phyloP scores from a whole-genome alignment of 75 land plant species.

The Picea sitchensis region DNA sequence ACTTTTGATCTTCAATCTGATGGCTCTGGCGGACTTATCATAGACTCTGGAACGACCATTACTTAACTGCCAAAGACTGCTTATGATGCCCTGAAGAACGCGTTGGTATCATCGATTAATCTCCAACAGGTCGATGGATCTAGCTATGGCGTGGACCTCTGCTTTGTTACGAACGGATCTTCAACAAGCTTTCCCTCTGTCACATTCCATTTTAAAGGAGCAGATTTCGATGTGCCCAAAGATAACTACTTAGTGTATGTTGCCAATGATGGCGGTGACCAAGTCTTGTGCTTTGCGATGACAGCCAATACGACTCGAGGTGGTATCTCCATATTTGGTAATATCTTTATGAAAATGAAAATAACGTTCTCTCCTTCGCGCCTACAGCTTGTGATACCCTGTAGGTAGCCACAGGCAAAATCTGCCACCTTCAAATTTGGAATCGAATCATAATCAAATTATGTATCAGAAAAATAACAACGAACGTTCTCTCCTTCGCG shows the following conservation, averaged over 20 bases:
- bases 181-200: constrained; percentile 5
- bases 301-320: background rate
- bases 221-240: constrained; percentile 15
- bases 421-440: no score
- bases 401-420: background rate
- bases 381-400: background rate
- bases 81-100: constrained; percentile 8
- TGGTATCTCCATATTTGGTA: constrained; percentile 16
- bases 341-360: background rate
- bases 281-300: constrained; percentile 18
- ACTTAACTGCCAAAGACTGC: constrained; percentile 15
- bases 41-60: constrained; percentile 32
- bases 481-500: no score
- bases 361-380: background rate
- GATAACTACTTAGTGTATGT: constrained; percentile 13
- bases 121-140: background rate
- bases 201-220: constrained; percentile 20
- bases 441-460: no score
- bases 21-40: constrained; percentile 27
- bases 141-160: constrained; percentile 13
- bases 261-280: constrained; percentile 9
- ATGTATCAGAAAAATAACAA: no score
- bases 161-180: background rate
- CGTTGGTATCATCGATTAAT: constrained; percentile 5
- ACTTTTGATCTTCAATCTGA: constrained; percentile 10